phyloP scores from a whole-genome alignment of 2,329 filamentous ascomycete species.

The Ophiostoma sp. region DNA sequence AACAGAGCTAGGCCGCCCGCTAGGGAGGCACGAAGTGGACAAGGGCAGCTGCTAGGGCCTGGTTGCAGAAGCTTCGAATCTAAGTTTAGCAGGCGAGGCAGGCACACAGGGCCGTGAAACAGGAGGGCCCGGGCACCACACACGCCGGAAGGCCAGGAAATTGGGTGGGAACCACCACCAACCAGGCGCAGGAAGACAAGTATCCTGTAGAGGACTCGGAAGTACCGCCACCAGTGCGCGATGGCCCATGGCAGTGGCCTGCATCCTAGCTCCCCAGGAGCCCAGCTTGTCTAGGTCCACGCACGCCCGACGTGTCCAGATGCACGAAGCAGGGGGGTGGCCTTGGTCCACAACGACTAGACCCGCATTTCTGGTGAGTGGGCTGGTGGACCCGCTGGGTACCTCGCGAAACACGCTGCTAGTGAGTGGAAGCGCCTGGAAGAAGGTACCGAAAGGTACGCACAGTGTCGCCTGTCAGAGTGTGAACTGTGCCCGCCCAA shows the following conservation, averaged over 20 bases:
- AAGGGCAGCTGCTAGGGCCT: slow-evolving; percentile 22
- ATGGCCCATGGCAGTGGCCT: not conserved
- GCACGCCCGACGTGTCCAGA: slow-evolving; percentile 13
- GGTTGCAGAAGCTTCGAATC: slow-evolving; percentile 10
- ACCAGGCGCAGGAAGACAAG: not conserved
- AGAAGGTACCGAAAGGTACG: not conserved
- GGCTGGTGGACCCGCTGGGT: not conserved
- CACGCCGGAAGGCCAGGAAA: slow-evolving; percentile 21
- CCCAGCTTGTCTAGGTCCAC: not conserved
- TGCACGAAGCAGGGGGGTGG: slow-evolving; percentile 27
- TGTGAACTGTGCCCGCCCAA: not conserved
- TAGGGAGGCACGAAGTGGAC: slow-evolving; percentile 20
- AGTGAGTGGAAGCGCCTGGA: not conserved
- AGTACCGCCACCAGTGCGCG: not conserved
- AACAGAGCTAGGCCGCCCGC: slow-evolving; percentile 13
- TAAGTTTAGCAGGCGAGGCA: slow-evolving; percentile 22
- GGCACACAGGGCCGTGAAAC: slow-evolving; percentile 26
- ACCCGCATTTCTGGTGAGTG: slow-evolving; percentile 24
- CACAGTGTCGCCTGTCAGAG: not conserved
- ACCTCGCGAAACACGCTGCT: not conserved
- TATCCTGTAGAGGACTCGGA: not conserved
- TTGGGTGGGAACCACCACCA: slow-evolving; percentile 3
- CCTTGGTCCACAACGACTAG: not conserved
- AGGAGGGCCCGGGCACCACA: slow-evolving; percentile 4
- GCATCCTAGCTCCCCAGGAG: too few relatives aligned